Conservation (phyloP, 2,329 filamentous ascomycete species). For the Trichoderma hamatum region DNA sequence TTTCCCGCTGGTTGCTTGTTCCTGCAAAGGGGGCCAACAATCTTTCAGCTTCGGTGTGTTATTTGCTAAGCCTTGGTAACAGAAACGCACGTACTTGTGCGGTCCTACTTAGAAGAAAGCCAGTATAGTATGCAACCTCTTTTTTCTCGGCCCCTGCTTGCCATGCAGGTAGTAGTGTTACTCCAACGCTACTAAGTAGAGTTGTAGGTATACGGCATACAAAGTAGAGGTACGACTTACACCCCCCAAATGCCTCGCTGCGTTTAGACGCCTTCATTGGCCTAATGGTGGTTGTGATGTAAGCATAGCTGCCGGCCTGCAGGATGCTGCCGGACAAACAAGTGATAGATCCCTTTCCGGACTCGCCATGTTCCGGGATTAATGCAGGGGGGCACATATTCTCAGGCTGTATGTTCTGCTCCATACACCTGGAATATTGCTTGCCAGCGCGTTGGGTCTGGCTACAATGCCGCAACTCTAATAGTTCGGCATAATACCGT, state of each 20-base stretch:
- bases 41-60: not conserved
- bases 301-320: not conserved
- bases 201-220: not conserved
- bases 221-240: not conserved
- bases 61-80: slow-evolving; percentile 7
- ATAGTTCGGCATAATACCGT: not conserved
- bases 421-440: not conserved
- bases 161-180: not conserved
- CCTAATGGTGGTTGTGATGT: not conserved
- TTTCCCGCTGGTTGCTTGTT: slow-evolving; percentile 1
- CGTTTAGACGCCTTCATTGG: not conserved
- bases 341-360: not conserved
- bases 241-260: not conserved
- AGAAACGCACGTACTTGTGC: not conserved
- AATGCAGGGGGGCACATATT: slow-evolving; percentile 2
- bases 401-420: not conserved
- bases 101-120: not conserved
- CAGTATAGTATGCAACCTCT: slow-evolving; percentile 12
- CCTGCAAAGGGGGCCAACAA: not conserved
- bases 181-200: not conserved
- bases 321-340: not conserved
- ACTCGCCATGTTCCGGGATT: not conserved
- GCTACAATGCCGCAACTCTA: not conserved
- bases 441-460: not conserved
- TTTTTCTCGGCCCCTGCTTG: not conserved